Conservation (phyloP, 768 basidiomycete genomes). For the Lactarius hengduanensis region DNA sequence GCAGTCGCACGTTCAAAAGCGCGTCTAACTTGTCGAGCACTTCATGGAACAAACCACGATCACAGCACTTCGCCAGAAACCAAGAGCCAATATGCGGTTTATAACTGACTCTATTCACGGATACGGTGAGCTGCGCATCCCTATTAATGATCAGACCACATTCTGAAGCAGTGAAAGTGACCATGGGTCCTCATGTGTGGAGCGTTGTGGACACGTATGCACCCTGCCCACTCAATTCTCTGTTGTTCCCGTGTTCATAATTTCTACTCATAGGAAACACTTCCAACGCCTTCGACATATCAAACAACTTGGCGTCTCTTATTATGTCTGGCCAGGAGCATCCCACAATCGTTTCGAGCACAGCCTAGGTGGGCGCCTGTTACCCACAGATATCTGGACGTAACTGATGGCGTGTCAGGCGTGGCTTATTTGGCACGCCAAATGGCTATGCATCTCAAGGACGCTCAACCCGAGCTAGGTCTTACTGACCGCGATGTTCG, state of each 20-base stretch:
- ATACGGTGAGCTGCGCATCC: constrained; percentile 11
- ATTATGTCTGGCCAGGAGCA: constrained; percentile 74
- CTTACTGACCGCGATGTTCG: constrained; percentile 71
- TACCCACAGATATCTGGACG: not conserved
- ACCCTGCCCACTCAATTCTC: constrained; percentile 5
- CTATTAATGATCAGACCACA: not conserved
- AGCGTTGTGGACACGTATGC: constrained; percentile 69
- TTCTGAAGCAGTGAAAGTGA: constrained; percentile 13
- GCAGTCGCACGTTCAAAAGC: constrained; percentile 14
- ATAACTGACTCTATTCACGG: constrained; percentile 22
- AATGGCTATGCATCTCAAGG: constrained; percentile 57
- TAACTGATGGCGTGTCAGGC: constrained; percentile 45
- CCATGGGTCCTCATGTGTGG: constrained; percentile 38
- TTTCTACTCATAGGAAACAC: constrained; percentile 46
- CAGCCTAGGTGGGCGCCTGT: constrained; percentile 55
- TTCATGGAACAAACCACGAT: constrained; percentile 2
- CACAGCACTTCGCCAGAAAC: constrained; percentile 5
- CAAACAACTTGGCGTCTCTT: constrained; percentile 78
- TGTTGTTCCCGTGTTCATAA: not conserved
- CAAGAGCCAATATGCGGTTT: constrained; percentile 15
- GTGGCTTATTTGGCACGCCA: constrained; percentile 69
- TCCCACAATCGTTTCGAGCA: constrained; percentile 85
- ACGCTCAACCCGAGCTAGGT: constrained; percentile 55
- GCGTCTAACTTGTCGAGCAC: not conserved
- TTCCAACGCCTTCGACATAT: constrained; percentile 77